Conservation (phyloP, 176 grass and related monocot genomes). For the Eragrostis curvula region DNA sequence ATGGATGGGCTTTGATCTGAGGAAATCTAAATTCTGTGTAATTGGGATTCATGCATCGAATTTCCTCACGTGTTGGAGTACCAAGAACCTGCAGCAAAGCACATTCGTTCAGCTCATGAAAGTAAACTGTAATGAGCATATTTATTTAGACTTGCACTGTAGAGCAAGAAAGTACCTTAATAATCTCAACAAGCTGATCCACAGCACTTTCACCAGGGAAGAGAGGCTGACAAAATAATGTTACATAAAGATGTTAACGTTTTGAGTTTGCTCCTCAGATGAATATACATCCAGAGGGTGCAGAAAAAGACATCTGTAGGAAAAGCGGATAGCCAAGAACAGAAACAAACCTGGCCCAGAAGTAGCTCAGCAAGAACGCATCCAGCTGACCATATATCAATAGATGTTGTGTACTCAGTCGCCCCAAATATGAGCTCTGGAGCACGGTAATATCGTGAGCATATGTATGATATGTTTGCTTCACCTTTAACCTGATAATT, state of each 20-base stretch:
- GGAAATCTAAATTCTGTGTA: conserved; percentile 80
- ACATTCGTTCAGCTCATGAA: conserved; percentile 29
- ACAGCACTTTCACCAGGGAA: conserved; percentile 83
- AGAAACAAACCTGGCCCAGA: conserved; percentile 79
- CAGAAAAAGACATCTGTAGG: neutral
- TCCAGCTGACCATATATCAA: conserved; percentile 99
- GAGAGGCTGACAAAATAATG: conserved; percentile 56
- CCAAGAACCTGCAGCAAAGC: conserved; percentile 67
- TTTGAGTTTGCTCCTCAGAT: conserved; percentile 18
- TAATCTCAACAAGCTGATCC: conserved; percentile 83
- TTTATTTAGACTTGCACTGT: conserved; percentile 6
- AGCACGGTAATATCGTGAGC: conserved; percentile 97
- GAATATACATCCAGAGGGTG: neutral
- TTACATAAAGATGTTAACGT: conserved; percentile 28
- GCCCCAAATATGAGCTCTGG: conserved; percentile 98
- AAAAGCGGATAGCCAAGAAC: neutral
- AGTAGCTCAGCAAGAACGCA: conserved; percentile 96
- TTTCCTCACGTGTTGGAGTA: conserved; percentile 80
- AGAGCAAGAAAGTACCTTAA: conserved; percentile 55
- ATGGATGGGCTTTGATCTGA: conserved; percentile 81
- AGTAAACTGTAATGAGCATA: neutral
- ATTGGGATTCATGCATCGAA: conserved; percentile 80
- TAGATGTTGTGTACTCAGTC: conserved; percentile 91
- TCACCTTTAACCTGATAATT: conserved; percentile 80
- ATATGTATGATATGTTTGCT: conserved; percentile 99